phyloP scores from a whole-genome alignment of 75 land plant genomes.

The Pinus albicaulis region DNA sequence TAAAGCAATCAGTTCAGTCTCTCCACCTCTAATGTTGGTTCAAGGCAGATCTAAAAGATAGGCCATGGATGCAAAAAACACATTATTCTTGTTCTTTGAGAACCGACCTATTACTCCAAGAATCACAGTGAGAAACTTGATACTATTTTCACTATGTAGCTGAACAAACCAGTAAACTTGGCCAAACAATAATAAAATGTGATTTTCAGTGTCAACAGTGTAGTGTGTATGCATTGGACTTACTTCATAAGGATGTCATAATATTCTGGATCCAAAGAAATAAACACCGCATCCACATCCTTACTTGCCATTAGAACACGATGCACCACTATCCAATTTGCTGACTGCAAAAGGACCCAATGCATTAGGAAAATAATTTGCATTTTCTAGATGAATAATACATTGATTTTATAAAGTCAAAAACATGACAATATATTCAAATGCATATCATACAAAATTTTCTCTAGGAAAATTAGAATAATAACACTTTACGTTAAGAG shows the following conservation, averaged over 20 bases:
- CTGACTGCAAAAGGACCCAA: slow-evolving; percentile 59
- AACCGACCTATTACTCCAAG: neutral
- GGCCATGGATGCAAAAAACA: neutral
- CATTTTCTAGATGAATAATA: neutral
- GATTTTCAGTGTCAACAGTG: neutral
- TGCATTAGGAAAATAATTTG: neutral
- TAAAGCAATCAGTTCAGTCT: neutral
- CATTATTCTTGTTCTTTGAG: neutral
- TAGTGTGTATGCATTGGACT: slow-evolving; percentile 11
- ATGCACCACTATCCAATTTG: slow-evolving; percentile 98
- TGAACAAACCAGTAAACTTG: neutral
- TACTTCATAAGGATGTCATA: slow-evolving; percentile 99
- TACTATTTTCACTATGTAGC: no score
- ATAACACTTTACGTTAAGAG: neutral
- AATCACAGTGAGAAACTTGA: neutral
- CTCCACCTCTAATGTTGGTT: neutral
- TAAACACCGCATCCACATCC: slow-evolving; percentile 80
- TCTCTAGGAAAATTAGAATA: neutral
- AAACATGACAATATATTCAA: slow-evolving; percentile 1
- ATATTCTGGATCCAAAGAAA: slow-evolving; percentile 86
- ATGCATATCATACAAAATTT: neutral
- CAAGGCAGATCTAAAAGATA: neutral
- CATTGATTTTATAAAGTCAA: slow-evolving; percentile 1
- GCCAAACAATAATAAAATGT: neutral
- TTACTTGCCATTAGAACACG: slow-evolving; percentile 96